phyloP scores from a whole-genome alignment of 2,329 filamentous ascomycete genomes.

The Diaporthe vaccinii region DNA sequence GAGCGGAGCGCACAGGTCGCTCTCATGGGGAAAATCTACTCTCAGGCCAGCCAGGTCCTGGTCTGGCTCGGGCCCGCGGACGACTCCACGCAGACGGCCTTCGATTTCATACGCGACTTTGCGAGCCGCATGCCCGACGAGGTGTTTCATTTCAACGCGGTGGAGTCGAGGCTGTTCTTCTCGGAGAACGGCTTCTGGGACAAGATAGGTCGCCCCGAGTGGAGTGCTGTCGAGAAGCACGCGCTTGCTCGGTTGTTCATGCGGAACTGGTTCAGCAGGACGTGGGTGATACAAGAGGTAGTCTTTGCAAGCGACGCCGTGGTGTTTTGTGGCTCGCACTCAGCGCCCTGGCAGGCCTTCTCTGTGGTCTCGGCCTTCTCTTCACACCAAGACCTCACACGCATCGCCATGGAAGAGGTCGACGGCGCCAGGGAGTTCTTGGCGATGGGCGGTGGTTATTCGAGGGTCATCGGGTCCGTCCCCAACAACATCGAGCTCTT shows the following conservation, averaged over 20 bases:
- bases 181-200: background rate
- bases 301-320: background rate
- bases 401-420: background rate
- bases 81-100: background rate
- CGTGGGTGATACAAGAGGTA: background rate
- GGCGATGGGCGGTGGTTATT: background rate
- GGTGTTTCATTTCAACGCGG: background rate
- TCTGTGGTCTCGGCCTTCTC: background rate
- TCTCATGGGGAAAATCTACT: background rate
- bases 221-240: background rate
- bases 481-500: background rate
- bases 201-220: background rate
- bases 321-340: background rate
- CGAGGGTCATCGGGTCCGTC: background rate
- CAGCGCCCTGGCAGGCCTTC: background rate
- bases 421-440: background rate
- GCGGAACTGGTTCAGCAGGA: background rate
- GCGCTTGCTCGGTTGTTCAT: background rate
- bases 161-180: background rate
- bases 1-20: background rate
- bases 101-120: slow-evolving; percentile 3
- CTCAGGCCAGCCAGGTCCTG: background rate
- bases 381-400: background rate
- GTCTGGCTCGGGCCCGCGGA: slow-evolving; percentile 7
- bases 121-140: background rate